Base-by-base conservation (phyloP, 2,329 filamentous ascomycete genomes). In the Pleochaeta shiraiana region DNA sequence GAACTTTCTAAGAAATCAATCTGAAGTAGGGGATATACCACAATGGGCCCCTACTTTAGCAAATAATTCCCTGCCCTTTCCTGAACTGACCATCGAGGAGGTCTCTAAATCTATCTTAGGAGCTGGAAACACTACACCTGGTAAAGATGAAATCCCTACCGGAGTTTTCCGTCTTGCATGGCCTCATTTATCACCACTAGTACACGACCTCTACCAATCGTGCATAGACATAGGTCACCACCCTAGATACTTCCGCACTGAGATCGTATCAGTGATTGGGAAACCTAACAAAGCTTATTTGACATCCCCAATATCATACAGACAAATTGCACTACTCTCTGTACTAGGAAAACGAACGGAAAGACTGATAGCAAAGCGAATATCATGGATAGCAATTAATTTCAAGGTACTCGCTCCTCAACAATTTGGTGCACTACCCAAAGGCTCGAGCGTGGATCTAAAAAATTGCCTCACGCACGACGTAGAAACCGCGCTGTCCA, bases 201-300 rank as follows among this genome's bases (percentile, higher is more conserved):
- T 62, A 30, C 34, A 43, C 5, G 59, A 62, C 24, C 59, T 62
- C 34, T 45, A 43, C 59, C 28, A 62, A 62, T 11, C 21, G 4
- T 62, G 34, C 30, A 39, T 45, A 14, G 59, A 62, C n/a, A 19
- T 62, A 26, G 59, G 59, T n/a, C 34, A 62, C 24, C 28, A 61
- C 21, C 57, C 31, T 7, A 12, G 12, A 5, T 24, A 12, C 21
- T 37, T 61, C 24, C 3, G 57, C 2, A 61, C 24, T n/a, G 57
- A 16, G 7, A 34, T 61, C n/a, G 1, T 37, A 37, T 28, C 28
- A 34, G 24, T 61, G 1, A 61, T 61, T 61, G 2, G 16, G n/a
- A 39, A 61, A n/a, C 12, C 1, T 34, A 37, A 61, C 12, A 61
- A 61, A 39, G 30, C 57, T 34, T 12, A 31, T 21, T n/a, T 61